phyloP scores from a whole-genome alignment of 1,139 yeast genomes.

The Protomyces macrosporus region DNA sequence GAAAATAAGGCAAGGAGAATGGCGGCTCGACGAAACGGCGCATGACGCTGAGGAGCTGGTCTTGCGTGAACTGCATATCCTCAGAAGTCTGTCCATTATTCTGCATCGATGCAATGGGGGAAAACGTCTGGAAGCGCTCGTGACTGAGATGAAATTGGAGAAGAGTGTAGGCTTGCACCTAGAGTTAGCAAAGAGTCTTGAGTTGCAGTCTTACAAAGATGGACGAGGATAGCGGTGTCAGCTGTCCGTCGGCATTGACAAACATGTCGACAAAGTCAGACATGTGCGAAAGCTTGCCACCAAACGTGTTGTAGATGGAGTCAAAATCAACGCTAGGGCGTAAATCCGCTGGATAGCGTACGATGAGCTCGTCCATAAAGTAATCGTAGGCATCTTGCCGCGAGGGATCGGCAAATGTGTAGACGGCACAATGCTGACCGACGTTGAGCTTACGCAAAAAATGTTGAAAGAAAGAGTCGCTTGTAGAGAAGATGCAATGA shows the following conservation, averaged over 20 bases:
- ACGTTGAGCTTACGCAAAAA: constrained; percentile 14
- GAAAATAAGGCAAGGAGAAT: constrained; percentile 18
- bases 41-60: constrained; percentile 14
- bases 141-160: constrained; percentile 15
- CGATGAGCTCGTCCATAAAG: constrained; percentile 15
- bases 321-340: constrained; percentile 15
- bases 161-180: constrained; percentile 17
- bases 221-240: constrained; percentile 12
- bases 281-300: constrained; percentile 19
- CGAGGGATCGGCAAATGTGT: constrained; percentile 16
- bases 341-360: constrained; percentile 10
- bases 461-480: constrained; percentile 24
- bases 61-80: not conserved
- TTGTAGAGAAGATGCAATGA: constrained; percentile 10
- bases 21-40: constrained; percentile 13
- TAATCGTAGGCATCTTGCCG: constrained; percentile 8
- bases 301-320: constrained; percentile 8
- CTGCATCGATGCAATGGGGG: constrained; percentile 6
- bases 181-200: not conserved
- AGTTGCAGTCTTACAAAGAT: not conserved
- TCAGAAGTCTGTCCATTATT: not conserved
- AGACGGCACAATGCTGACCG: constrained; percentile 17
- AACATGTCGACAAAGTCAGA: constrained; percentile 8
- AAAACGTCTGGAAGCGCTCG: constrained; percentile 18
- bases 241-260: constrained; percentile 9